phyloP scores from a whole-genome alignment of 345 rosid species.

The Salix udensis region DNA sequence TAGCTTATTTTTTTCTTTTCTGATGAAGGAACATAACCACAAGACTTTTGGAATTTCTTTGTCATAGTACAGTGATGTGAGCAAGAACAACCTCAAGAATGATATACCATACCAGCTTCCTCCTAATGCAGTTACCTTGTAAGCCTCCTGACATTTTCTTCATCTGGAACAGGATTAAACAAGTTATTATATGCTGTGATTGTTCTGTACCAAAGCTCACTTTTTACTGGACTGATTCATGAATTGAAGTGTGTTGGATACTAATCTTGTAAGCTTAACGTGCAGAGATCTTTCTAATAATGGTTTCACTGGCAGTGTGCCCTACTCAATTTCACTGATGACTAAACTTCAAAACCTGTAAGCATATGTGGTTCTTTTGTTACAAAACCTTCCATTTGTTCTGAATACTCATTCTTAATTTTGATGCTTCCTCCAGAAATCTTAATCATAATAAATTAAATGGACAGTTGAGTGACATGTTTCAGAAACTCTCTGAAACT shows the following conservation, averaged over 20 bases:
- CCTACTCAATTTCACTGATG: slow-evolving; percentile 88
- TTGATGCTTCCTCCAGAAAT: slow-evolving; percentile 42
- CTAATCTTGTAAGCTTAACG: slow-evolving; percentile 10
- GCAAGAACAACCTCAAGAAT: slow-evolving; percentile 77
- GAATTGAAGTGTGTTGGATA: not conserved
- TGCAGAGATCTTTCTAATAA: slow-evolving; percentile 86
- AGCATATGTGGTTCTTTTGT: slow-evolving; percentile 23
- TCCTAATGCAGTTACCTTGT: slow-evolving; percentile 61
- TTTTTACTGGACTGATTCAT: not conserved
- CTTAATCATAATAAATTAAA: slow-evolving; percentile 64
- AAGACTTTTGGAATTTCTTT: slow-evolving; percentile 26
- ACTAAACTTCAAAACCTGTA: slow-evolving; percentile 57
- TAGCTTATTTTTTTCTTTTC: not conserved
- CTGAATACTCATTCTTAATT: slow-evolving; percentile 5
- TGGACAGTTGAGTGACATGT: slow-evolving; percentile 83
- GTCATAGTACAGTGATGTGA: slow-evolving; percentile 77
- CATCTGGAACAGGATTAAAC: not conserved
- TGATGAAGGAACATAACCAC: slow-evolving; percentile 15
- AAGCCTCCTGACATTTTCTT: slow-evolving; percentile 20
- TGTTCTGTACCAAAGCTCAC: not conserved
- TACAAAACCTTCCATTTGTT: not conserved
- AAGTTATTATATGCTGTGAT: not conserved
- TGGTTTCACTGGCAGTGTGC: slow-evolving; percentile 67
- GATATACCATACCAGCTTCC: slow-evolving; percentile 94
- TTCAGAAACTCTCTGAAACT: slow-evolving; percentile 70